Base-by-base conservation (phyloP, 306 rosid genomes). In the Ochetophila trinervis region DNA sequence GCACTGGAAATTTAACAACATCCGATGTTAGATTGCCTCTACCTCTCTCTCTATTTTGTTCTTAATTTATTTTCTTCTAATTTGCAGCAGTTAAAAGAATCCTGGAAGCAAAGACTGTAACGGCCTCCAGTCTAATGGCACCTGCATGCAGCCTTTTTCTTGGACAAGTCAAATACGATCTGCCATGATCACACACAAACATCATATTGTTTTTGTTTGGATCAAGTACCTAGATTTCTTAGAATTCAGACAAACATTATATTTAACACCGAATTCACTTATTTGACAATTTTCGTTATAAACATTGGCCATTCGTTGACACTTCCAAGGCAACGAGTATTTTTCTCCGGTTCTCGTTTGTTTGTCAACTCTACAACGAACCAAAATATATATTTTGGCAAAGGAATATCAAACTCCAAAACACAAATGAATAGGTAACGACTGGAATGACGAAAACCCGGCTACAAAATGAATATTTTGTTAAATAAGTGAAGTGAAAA, bases 61-160 rank as follows among this genome's bases (percentile, higher is more conserved):
- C 13, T 18, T 5, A 19, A n/a, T n/a, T n/a, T n/a, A n/a, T 53
- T 16, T 49, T 17, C 0, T 8, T 1, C 3, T 1, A 49, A 49
- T 11, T 49, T 14, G 15, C 1, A 65, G 63, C 89, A 90, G 99
- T 93, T 64, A 91, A 86, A 84, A 90, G 85, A 73, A 87, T 93
- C 62, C 78, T 90, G 75, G 79, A 81, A 35, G 97, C 97, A 5
- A 93, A 81, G 86, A 54, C 53, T 20, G 85, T 93, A 65, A 80
- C 82, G 24, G 89, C 95, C 44, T 65, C 97, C 45, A 86, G 96
- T 80, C 93, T 96, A 27, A 93, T 93, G 99, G 99, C 99, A n/a
- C 99, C 99, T 0, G 79, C 94, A 1, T 84, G 83, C 27, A 97
- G 99, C 67, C 94, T 93, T 18, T 89, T 84, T 72, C 89, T 93